Conservation (phyloP, 2,329 filamentous ascomycete species). For the Davidsoniella australis region DNA sequence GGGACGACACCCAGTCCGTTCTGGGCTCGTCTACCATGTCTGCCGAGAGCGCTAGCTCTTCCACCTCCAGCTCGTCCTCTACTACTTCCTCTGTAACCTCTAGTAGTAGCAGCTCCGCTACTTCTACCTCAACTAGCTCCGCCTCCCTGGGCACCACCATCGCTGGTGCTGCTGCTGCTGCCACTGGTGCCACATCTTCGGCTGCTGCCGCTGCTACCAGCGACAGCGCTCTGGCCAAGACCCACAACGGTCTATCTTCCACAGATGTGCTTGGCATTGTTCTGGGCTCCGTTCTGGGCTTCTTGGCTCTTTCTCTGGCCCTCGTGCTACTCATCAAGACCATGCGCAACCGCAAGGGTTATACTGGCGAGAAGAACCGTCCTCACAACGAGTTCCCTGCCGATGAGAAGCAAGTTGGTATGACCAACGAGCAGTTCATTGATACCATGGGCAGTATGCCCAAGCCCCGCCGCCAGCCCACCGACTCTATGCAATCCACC, state of each 20-base stretch:
- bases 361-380: constrained; percentile 10
- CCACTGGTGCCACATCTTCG: constrained; percentile 17
- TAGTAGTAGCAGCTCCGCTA: constrained; percentile 16
- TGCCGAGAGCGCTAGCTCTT: constrained; percentile 17
- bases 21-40: constrained; percentile 32
- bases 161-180: constrained; percentile 17
- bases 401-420: constrained; percentile 11
- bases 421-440: constrained; percentile 12
- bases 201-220: constrained; percentile 16
- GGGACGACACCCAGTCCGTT: constrained; percentile 53
- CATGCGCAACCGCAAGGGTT: constrained; percentile 7
- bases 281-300: constrained; percentile 62
- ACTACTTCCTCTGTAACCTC: constrained; percentile 18
- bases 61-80: constrained; percentile 17
- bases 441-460: constrained; percentile 9
- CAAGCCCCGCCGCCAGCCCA: constrained; percentile 28
- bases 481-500: constrained; percentile 1
- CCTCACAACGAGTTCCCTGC: constrained; percentile 4
- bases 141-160: constrained; percentile 17
- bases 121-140: constrained; percentile 15
- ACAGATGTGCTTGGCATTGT: constrained; percentile 61
- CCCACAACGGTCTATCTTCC: constrained; percentile 15
- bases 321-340: constrained; percentile 45
- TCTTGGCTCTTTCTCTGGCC: constrained; percentile 48
- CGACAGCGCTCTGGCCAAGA: constrained; percentile 14